Conservation (phyloP, 2,329 filamentous ascomycete genomes). For the Trichoderma oligosporum region DNA sequence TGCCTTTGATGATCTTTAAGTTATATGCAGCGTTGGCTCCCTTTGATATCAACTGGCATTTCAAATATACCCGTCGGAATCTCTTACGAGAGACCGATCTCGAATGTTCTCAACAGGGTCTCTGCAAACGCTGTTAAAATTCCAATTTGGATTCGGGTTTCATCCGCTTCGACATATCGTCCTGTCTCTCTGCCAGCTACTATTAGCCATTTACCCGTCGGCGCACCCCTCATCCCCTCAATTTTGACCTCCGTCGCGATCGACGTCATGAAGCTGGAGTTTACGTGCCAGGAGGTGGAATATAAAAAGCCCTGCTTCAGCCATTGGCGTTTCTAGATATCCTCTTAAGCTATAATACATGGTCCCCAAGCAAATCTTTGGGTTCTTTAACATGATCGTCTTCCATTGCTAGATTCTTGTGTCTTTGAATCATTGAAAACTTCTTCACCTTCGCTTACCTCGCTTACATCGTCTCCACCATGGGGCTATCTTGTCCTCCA, state of each 20-base stretch:
- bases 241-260: neutral
- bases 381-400: neutral
- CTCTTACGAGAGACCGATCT: neutral
- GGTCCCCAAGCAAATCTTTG: neutral
- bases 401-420: neutral
- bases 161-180: neutral
- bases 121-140: too few relatives aligned
- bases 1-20: neutral
- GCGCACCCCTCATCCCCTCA: neutral
- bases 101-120: neutral
- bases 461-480: neutral
- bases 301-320: neutral
- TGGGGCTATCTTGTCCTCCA: neutral
- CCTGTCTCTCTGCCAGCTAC: neutral
- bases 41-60: neutral
- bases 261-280: neutral
- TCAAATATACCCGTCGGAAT: conserved; percentile 12
- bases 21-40: neutral
- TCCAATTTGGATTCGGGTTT: neutral
- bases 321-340: neutral
- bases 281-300: neutral
- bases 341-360: neutral
- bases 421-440: neutral
- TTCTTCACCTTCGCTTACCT: neutral
- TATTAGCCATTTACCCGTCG: conserved; percentile 8